Base-by-base conservation (phyloP, 2,329 filamentous ascomycete genomes). In the Diaporthe longicolla region DNA sequence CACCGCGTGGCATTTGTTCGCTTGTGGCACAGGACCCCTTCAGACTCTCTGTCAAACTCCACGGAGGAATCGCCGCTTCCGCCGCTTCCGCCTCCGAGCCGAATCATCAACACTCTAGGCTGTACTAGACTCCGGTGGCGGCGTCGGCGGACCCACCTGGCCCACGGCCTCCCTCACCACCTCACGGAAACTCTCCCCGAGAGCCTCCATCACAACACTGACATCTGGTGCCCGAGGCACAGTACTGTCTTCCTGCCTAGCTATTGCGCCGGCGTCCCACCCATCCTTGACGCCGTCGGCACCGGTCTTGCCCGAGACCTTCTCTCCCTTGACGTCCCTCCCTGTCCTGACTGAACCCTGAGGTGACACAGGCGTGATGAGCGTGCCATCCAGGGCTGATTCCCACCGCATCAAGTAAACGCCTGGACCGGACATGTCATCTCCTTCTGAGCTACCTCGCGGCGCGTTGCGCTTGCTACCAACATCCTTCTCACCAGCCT, bases 391-490 rank as follows among this genome's bases (percentile, higher is more conserved):
- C 4, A 95, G 85, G 9, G 95, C 84, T 0, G 89, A 85, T 80
- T 95, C 92, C 93, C 94, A 95, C 66, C 91, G 88, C 1, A 89
- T 87, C 32, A 95, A 88, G 79, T 93, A 95, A 61, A 93, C 89
- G 1, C 94, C 94, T 0, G 94, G 93, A 0, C 93, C 93, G 32
- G 86, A 87, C 70, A 88, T 88, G 48, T 84, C 85, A 66, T 61
- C 68, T 35, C 72, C 57, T 54, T 73, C 68, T 63, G 50, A 52
- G 43, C 40, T 61, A 11, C 29, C 43, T 24, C 37, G 59, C 24
- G 45, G 58, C 29, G 57, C 63, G 55, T 29, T 59, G 21, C 21
- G 37, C 40, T 45, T 72, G 55, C 32, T 63, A 24, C 43, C 29
- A 26, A 4, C 24, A 43, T n/a, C 55, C 50, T 71, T 70, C 15